phyloP scores from a whole-genome alignment of 495 filamentous ascomycete species.

The Neurospora sp. region DNA sequence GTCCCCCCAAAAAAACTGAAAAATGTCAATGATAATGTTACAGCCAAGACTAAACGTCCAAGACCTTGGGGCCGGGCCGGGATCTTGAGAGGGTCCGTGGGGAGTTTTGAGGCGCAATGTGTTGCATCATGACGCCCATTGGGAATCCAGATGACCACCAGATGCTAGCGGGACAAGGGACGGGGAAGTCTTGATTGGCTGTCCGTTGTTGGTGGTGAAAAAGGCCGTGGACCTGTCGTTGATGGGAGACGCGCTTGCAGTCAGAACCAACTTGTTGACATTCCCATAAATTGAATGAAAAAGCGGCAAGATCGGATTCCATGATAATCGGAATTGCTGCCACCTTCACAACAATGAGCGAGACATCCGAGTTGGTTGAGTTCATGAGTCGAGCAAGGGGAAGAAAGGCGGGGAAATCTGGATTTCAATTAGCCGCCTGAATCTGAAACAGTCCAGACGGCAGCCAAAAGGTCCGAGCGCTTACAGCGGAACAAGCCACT shows the following conservation, averaged over 20 bases:
- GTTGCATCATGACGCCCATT: not conserved
- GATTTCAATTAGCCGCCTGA: not conserved
- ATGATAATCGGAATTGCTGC: not conserved
- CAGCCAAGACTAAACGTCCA: not conserved
- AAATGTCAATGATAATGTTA: not conserved
- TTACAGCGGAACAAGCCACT: not conserved
- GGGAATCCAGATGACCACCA: not conserved
- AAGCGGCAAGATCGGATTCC: not conserved
- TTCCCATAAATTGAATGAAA: not conserved
- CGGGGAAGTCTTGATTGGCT: not conserved
- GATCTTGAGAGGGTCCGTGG: not conserved
- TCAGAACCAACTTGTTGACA: not conserved
- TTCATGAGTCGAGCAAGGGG: not conserved
- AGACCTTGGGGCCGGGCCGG: not conserved
- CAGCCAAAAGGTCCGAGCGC: not conserved
- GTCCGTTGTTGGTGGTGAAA: not conserved
- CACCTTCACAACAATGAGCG: not conserved
- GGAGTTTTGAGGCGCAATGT: not conserved
- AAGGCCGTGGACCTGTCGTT: not conserved
- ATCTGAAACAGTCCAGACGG: not conserved
- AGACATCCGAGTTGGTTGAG: not conserved
- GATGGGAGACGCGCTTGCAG: not conserved
- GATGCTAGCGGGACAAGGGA: not conserved
- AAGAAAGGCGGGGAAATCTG: not conserved
- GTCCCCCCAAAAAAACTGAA: not conserved